phyloP scores from a whole-genome alignment of 2,329 filamentous ascomycete species.

The Aspergillus ibericus region DNA sequence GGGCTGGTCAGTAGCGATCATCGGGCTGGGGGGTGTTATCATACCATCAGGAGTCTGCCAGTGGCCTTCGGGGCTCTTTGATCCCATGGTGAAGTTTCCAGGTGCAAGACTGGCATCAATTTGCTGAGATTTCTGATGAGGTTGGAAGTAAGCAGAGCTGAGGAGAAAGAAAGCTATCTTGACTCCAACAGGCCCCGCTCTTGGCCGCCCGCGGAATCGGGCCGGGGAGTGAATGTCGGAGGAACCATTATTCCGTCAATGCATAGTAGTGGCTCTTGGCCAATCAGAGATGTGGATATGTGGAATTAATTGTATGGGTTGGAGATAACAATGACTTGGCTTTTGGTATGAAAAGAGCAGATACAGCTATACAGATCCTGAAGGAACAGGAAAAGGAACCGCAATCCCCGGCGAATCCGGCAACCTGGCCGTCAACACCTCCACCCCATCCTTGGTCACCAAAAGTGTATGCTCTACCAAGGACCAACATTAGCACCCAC shows the following conservation, averaged over 20 bases:
- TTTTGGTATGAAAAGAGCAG: too few species aligned
- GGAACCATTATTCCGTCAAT: too few species aligned
- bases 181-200: too few species aligned
- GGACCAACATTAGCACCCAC: slow-evolving; percentile 11
- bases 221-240: too few species aligned
- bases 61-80: slow-evolving; percentile 10
- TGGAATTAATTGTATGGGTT: too few species aligned
- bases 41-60: slow-evolving; percentile 6
- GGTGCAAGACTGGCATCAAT: not conserved
- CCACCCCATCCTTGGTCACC: slow-evolving; percentile 75
- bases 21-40: not conserved
- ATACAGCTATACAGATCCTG: too few species aligned
- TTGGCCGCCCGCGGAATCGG: too few species aligned
- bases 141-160: not conserved
- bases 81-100: slow-evolving; percentile 3
- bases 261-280: too few species aligned
- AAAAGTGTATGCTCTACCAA: slow-evolving; percentile 68
- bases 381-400: slow-evolving; percentile 51
- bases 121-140: not conserved
- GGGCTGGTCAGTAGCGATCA: not conserved
- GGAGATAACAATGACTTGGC: too few species aligned
- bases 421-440: slow-evolving; percentile 69
- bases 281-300: too few species aligned
- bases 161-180: not conserved
- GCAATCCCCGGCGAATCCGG: slow-evolving; percentile 70